These are phyloP conservation scores for Lignosus rhinocerotis DNA, from an alignment of 1,284 basidiomycete genomes.

Conservation along the genomic window DNA sequence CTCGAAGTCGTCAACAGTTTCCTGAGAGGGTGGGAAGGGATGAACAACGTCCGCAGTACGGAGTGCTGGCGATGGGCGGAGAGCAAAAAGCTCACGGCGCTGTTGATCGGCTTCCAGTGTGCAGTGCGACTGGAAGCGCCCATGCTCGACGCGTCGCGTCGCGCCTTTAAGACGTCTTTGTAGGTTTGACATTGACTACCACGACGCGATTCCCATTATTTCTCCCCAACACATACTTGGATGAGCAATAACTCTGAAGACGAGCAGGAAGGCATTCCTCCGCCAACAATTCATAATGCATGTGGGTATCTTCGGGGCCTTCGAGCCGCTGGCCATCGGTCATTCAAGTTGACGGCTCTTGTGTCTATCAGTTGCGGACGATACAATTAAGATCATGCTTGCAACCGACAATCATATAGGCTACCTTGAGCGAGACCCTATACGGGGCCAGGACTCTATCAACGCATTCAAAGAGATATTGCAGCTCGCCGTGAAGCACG, in stretches of 20 bases:
- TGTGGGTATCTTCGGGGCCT: conserved; percentile 33
- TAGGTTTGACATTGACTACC: neutral
- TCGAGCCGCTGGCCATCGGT: neutral
- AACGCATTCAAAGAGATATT: conserved; percentile 95
- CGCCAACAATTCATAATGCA: conserved; percentile 36
- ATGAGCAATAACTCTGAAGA: conserved; percentile 19
- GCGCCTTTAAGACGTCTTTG: conserved; percentile 6
- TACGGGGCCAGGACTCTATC: conserved; percentile 93
- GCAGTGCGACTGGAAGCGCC: conserved; percentile 5
- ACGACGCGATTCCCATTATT: neutral
- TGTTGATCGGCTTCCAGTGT: conserved; percentile 6
- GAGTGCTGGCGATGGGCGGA: neutral
- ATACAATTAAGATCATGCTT: conserved; percentile 82
- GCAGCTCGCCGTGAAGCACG: conserved; percentile 84
- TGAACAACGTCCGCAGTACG: neutral
- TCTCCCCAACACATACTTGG: neutral
- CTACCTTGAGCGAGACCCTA: conserved; percentile 92
- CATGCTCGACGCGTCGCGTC: conserved; percentile 22
- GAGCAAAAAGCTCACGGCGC: conserved; percentile 6
- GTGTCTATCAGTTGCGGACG: conserved; percentile 49
- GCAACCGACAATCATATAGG: conserved; percentile 97
- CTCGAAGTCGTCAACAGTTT: neutral
- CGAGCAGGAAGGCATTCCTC: conserved; percentile 15
- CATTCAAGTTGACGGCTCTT: neutral
- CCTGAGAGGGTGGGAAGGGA: neutral